phyloP scores from a whole-genome alignment of 2,329 filamentous ascomycete species.

The Colletotrichum sublineola region DNA sequence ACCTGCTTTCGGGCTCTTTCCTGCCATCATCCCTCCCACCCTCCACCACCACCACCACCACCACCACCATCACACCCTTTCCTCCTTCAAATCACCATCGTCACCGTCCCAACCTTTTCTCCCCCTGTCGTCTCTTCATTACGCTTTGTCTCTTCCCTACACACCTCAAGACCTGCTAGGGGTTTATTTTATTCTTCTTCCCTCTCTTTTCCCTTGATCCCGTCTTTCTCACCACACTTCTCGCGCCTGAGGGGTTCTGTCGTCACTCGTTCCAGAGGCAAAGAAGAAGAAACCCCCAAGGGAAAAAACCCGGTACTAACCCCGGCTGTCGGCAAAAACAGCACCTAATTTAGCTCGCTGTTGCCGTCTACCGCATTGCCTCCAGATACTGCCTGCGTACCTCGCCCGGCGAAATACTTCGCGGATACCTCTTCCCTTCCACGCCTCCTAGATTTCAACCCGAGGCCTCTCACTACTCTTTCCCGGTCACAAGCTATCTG shows the following conservation, averaged over 20 bases:
- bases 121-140: background rate
- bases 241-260: slow-evolving; percentile 8
- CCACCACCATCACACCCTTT: slow-evolving; percentile 9
- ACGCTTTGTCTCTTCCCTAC: slow-evolving; percentile 6
- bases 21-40: slow-evolving; percentile 20
- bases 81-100: slow-evolving; percentile 25
- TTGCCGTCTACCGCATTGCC: slow-evolving; percentile 16
- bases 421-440: slow-evolving; percentile 21
- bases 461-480: slow-evolving; percentile 33
- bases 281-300: background rate
- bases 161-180: background rate
- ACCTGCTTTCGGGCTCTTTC: slow-evolving; percentile 39
- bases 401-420: slow-evolving; percentile 2
- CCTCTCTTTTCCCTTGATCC: background rate
- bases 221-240: slow-evolving; percentile 3
- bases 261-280: slow-evolving; percentile 22
- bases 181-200: background rate
- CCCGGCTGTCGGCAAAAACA: slow-evolving; percentile 33
- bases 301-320: slow-evolving; percentile 29
- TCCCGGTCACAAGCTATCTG: slow-evolving; percentile 37
- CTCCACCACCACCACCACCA: slow-evolving; percentile 4
- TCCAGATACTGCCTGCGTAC: slow-evolving; percentile 1
- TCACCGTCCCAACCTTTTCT: slow-evolving; percentile 25
- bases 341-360: slow-evolving; percentile 10
- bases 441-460: slow-evolving; percentile 34